phyloP scores from a whole-genome alignment of 1,139 yeast species.

The Pichia sp. region DNA sequence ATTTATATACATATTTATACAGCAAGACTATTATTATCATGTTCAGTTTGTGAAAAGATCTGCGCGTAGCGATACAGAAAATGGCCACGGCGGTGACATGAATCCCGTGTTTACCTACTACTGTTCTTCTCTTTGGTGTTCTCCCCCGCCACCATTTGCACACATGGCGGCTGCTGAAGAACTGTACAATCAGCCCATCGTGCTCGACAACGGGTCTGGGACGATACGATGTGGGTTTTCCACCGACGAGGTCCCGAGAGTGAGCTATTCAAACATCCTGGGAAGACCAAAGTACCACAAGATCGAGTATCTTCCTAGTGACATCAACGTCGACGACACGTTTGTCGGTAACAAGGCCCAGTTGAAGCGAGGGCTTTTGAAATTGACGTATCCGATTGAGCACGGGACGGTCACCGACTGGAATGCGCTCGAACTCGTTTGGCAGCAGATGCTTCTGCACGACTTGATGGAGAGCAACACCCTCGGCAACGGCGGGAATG shows the following conservation, averaged over 20 bases:
- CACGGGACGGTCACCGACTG: slow-evolving; percentile 84
- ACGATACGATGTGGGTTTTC: slow-evolving; percentile 87
- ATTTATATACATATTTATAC: neutral
- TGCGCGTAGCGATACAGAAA: neutral
- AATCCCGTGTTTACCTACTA: neutral
- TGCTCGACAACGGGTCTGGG: slow-evolving; percentile 92
- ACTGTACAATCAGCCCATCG: slow-evolving; percentile 76
- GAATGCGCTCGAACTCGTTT: slow-evolving; percentile 66
- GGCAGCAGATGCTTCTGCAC: slow-evolving; percentile 31
- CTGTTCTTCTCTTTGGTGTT: slow-evolving; percentile 4
- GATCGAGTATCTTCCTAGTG: slow-evolving; percentile 70
- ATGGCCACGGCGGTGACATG: neutral
- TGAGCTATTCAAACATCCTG: slow-evolving; percentile 46
- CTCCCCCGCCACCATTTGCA: no score
- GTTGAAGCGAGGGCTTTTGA: slow-evolving; percentile 67
- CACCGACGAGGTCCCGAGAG: slow-evolving; percentile 78
- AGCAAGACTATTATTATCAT: no score
- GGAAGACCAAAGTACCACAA: slow-evolving; percentile 84
- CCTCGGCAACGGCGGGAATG: neutral
- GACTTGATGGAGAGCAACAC: slow-evolving; percentile 21
- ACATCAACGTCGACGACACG: slow-evolving; percentile 52
- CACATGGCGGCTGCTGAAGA: slow-evolving; percentile 11
- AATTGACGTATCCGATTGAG: slow-evolving; percentile 65
- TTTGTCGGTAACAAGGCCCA: slow-evolving; percentile 78
- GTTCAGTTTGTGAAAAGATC: no score